Percentiles rank a stretch among this genome's conserved stretches.
Evolutionary conservation across 805 yeast species (phyloP).

Genomic region (Monosporozyma unispora): DNA sequence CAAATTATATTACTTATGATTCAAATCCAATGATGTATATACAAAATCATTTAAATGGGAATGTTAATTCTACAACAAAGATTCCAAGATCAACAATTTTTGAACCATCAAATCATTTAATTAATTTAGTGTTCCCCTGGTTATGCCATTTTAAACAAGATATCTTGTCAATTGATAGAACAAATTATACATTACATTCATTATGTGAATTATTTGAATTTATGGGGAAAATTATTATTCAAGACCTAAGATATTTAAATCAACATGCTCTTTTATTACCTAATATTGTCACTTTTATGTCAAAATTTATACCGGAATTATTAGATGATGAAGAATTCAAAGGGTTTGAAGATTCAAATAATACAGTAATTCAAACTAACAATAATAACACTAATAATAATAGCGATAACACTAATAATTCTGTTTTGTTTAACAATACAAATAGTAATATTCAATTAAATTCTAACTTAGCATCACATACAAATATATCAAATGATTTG

Average conservation of each 20-base stretch:
- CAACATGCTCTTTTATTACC: slow-evolving; percentile 19
- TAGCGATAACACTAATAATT: no score
- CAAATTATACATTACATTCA: slow-evolving; percentile 27
- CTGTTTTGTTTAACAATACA: background rate
- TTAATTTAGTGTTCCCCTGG: slow-evolving; percentile 27
- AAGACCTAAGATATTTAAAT: slow-evolving; percentile 24
- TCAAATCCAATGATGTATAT: slow-evolving; percentile 5
- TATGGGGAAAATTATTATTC: slow-evolving; percentile 23
- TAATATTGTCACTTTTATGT: slow-evolving; percentile 21
- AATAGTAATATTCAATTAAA: background rate
- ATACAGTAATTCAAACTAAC: background rate
- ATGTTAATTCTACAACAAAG: slow-evolving; percentile 5
- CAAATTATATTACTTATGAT: slow-evolving; percentile 12
- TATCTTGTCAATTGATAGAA: slow-evolving; percentile 20
- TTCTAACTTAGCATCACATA: background rate
- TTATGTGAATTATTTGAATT: slow-evolving; percentile 28
- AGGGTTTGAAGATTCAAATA: background rate
- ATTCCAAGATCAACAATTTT: slow-evolving; percentile 15
- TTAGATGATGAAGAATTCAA: slow-evolving; percentile 19
- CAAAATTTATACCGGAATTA: slow-evolving; percentile 25
- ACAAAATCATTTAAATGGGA: slow-evolving; percentile 7
- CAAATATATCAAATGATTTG: background rate
- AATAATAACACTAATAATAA: no score
- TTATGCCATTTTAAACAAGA: slow-evolving; percentile 22
- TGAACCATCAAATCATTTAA: slow-evolving; percentile 19